phyloP scores from a whole-genome alignment of 2,329 filamentous ascomycete species.

The Fusarium luffae region DNA sequence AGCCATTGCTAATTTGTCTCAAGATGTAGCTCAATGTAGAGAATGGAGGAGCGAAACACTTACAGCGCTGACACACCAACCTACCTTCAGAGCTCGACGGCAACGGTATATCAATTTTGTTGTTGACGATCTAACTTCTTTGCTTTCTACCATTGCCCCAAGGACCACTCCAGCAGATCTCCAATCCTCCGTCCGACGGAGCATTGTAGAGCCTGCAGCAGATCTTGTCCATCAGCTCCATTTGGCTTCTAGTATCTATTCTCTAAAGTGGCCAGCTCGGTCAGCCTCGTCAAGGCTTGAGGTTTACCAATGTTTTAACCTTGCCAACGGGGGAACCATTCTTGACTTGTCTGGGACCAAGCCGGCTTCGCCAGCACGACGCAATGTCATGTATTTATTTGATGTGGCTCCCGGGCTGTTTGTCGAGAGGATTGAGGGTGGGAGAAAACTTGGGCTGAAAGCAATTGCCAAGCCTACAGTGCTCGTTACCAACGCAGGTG shows the following conservation, averaged over 20 bases:
- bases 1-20: conserved; percentile 15
- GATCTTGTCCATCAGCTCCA: conserved; percentile 53
- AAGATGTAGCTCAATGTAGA: conserved; percentile 51
- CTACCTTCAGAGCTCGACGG: conserved; percentile 47
- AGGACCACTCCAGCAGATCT: conserved; percentile 45
- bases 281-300: conserved; percentile 51
- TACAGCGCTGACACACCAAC: conserved; percentile 48
- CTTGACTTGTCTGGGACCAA: conserved; percentile 48
- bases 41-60: conserved; percentile 54
- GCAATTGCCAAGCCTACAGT: conserved; percentile 51
- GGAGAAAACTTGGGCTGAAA: conserved; percentile 48
- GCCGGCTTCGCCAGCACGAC: conserved; percentile 45
- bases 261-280: conserved; percentile 53
- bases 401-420: conserved; percentile 53
- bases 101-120: conserved; percentile 46
- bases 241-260: conserved; percentile 49
- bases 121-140: conserved; percentile 49
- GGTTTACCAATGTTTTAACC: conserved; percentile 52
- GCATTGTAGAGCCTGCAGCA: conserved; percentile 51
- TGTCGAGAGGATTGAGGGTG: conserved; percentile 50
- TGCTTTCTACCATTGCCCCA: conserved; percentile 48
- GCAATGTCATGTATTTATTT: conserved; percentile 51
- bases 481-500: conserved; percentile 47
- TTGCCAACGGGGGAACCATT: conserved; percentile 47
- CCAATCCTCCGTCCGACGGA: conserved; percentile 48